These are phyloP conservation scores for Monosporascus sp. DNA, from an alignment of 2,329 filamentous ascomycete species.

Conservation along the genomic window DNA sequence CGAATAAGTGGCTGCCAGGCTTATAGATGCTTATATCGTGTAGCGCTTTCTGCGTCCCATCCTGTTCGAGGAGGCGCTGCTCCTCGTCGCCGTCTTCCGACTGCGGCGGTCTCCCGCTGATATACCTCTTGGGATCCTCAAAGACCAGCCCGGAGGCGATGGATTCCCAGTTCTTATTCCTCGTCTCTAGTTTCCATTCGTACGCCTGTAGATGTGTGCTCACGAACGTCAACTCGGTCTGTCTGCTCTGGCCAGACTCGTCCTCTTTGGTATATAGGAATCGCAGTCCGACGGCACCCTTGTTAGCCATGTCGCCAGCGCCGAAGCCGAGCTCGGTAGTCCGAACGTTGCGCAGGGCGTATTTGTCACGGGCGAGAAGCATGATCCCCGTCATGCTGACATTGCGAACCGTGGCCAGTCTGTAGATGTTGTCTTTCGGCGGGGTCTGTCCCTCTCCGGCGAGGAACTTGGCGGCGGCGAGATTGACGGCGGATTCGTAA, in stretches of 20 bases:
- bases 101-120: constrained; percentile 1
- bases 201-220: constrained; percentile 84
- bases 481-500: constrained; percentile 66
- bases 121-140: constrained; percentile 42
- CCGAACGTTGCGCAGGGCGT: constrained; percentile 60
- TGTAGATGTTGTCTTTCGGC: constrained; percentile 48
- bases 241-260: constrained; percentile 24
- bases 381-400: constrained; percentile 88
- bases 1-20: constrained; percentile 71
- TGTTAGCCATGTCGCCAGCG: constrained; percentile 86
- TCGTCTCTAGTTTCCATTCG: constrained; percentile 69
- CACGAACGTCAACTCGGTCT: constrained; percentile 74
- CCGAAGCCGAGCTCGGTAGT: constrained; percentile 84
- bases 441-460: constrained; percentile 14
- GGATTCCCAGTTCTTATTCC: constrained; percentile 85
- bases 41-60: constrained; percentile 33
- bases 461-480: constrained; percentile 50
- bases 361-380: constrained; percentile 68
- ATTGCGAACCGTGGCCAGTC: constrained; percentile 65
- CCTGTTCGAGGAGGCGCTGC: constrained; percentile 18
- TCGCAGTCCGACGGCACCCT: constrained; percentile 81
- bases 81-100: constrained; percentile 12
- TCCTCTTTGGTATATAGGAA: constrained; percentile 51
- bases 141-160: constrained; percentile 82
- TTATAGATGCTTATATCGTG: constrained; percentile 67